Evolutionary conservation across 2,329 filamentous ascomycete genomes (phyloP), one percentile per base, ranked within the genome.

Genomic region (Aspergillus tanneri): DNA sequence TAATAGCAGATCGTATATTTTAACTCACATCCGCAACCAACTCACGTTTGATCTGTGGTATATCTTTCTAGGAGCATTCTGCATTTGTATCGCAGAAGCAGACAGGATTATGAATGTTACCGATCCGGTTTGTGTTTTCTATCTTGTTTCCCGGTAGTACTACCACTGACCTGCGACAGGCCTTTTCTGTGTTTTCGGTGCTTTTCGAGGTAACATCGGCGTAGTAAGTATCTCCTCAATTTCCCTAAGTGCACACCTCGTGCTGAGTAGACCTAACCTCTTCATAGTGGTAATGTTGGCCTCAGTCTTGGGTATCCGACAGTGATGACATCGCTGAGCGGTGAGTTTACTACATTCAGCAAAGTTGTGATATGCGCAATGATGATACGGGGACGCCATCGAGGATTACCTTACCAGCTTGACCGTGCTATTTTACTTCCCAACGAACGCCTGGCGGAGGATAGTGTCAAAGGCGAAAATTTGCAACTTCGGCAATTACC

Each of bases 21-120:
- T 73, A n/a, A 70, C 75, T 37, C 81, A 85, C 59, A 72, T 85
- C 24, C 77, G 79, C 18, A 77, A 78, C 14, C 83, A 86, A 64
- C 73, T 86, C 1, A 77, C 79, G 11, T 82, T 86, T 61, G 84
- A 86, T 59, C 67, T 86, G 18, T 86, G 83, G 83, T 82, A 78
- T 66, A 77, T 86, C 16, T 77, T 81, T 11, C 63, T 84, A 0
- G 79, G 80, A 6, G 72, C 82, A 21, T 75, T 85, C 50, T 61
- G 80, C 19, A 81, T 86, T 48, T 76, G 75, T 48, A 72, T 78
- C 25, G 79, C 84, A 43, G 83, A 86, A 63, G 53, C 60, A 1
- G 55, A 50, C 16, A 54, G 56, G 24, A 64, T 68, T 25, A 58
- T 57, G 43, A 47, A 62, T 49, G 54, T 41, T 8, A 35, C 40